Base-by-base conservation (phyloP, 805 yeast species). In the Diddensiella caesifluorescens region DNA sequence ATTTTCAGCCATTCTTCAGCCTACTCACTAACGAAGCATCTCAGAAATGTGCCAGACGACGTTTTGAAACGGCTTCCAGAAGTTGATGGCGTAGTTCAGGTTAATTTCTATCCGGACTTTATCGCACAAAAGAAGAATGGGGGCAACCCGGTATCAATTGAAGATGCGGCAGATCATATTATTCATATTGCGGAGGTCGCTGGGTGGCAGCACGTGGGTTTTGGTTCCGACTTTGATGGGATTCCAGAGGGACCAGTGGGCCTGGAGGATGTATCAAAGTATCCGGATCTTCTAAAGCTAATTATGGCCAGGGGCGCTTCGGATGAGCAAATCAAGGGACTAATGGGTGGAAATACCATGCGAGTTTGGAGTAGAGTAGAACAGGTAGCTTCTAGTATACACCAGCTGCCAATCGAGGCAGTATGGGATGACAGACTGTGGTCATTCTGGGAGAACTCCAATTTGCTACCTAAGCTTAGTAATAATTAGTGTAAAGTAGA, bases 221-320 rank as follows among this genome's bases (percentile, higher is more conserved):
- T 72, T 3, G 79, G 79, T 0, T 64, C 71, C 3, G 79, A 74
- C 53, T 73, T 72, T 48, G 79, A 74, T 51, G 79, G 78, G 10
- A 73, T 73, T 39, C 70, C 71, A 15, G 53, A 43, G 4, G 74
- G 70, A 3, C 78, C 79, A 4, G 51, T 45, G 13, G 79, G 77
- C 0, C 54, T 74, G n/a, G 77, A 74, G 51, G 77, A 74, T 49
- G 77, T 72, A 1, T 71, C 77, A 9, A 74, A 73, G 50, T 74
- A 74, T 48, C 79, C 79, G 0, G 75, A 70, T 30, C 54, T 74
- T 38, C 52, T 74, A 22, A 64, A 62, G 42, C 55, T 48, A 27
- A 51, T 61, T 13, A 54, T 57, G 37, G 54, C 47, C 7, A 51
- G 57, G 4, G 63, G 63, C 22, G 77, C 77, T 1, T 53, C 68